These are phyloP conservation scores for Plasmodium reichenowi DNA, from an alignment of 169 alveolate genomes.

Conservation along the genomic window DNA sequence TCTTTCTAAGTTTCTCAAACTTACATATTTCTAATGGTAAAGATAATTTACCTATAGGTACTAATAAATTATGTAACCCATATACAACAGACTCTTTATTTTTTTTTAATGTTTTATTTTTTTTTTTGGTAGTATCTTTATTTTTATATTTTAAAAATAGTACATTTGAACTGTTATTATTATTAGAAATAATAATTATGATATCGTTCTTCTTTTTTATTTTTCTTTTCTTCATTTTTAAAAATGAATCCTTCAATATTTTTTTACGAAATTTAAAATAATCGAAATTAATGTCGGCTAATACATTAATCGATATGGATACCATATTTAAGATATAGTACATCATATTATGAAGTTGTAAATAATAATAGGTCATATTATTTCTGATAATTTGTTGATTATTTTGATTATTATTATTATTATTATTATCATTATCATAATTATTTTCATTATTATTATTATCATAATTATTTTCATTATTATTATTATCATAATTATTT, in stretches of 20 bases:
- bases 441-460: too few species aligned
- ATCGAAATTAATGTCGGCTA: constrained; percentile 27
- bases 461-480: not conserved
- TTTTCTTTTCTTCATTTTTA: not conserved
- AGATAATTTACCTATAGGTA: constrained; percentile 42
- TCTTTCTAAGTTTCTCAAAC: constrained; percentile 18
- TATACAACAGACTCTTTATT: not conserved
- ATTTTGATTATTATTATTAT: not conserved
- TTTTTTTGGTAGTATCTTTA: not conserved
- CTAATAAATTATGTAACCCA: constrained; percentile 4
- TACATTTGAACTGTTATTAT: not conserved
- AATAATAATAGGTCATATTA: not conserved
- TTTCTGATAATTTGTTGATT: not conserved
- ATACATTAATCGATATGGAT: constrained; percentile 13
- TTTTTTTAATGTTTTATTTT: not conserved
- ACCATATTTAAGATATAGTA: not conserved
- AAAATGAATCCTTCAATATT: not conserved
- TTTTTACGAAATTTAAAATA: constrained; percentile 15
- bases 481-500: not conserved
- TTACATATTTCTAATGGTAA: constrained; percentile 22
- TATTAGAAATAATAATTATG: not conserved
- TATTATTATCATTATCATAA: not conserved
- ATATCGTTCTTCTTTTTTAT: not conserved
- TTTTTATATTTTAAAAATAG: not conserved
- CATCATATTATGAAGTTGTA: constrained; percentile 8